Evolutionary conservation across 2,329 filamentous ascomycete genomes (phyloP).

Genomic region (Exophiala sp.): DNA sequence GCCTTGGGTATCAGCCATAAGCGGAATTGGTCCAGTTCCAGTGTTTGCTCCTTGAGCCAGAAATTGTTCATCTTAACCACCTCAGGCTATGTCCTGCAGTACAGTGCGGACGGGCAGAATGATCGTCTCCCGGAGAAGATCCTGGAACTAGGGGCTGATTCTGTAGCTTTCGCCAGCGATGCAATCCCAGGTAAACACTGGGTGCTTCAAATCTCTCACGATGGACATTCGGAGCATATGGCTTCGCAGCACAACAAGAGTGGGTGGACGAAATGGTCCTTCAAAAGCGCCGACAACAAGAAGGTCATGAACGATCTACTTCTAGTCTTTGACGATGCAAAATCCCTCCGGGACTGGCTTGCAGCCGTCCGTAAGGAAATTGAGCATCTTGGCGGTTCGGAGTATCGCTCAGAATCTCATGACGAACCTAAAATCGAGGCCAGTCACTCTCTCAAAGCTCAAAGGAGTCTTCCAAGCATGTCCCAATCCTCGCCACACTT

Average conservation of each 20-base stretch:
- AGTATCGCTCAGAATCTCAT: conserved; percentile 38
- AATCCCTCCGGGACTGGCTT: conserved; percentile 46
- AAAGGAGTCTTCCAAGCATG: conserved; percentile 17
- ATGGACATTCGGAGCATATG: conserved; percentile 17
- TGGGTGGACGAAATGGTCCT: conserved; percentile 38
- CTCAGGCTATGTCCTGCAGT: conserved; percentile 46
- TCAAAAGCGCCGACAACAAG: conserved; percentile 35
- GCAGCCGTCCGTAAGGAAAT: conserved; percentile 45
- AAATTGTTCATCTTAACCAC: conserved; percentile 46
- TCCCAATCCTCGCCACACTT: conserved; percentile 5
- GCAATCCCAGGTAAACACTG: conserved; percentile 48
- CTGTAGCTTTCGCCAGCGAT: conserved; percentile 49
- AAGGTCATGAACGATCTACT: conserved; percentile 40
- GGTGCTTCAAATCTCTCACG: conserved; percentile 45
- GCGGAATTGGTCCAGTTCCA: conserved; percentile 36
- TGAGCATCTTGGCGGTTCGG: conserved; percentile 44
- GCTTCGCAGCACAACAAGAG: conserved; percentile 31
- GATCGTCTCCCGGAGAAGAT: conserved; percentile 48
- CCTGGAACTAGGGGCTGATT: conserved; percentile 43
- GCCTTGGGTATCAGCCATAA: conserved; percentile 33
- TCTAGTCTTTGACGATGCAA: conserved; percentile 42
- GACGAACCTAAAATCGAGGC: conserved; percentile 11
- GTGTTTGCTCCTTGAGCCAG: conserved; percentile 36
- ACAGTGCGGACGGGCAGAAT: conserved; percentile 42
- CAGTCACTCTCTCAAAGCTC: conserved; percentile 7